phyloP scores from a whole-genome alignment of 2,329 filamentous ascomycete species.

The Aureobasidium mangrovei region DNA sequence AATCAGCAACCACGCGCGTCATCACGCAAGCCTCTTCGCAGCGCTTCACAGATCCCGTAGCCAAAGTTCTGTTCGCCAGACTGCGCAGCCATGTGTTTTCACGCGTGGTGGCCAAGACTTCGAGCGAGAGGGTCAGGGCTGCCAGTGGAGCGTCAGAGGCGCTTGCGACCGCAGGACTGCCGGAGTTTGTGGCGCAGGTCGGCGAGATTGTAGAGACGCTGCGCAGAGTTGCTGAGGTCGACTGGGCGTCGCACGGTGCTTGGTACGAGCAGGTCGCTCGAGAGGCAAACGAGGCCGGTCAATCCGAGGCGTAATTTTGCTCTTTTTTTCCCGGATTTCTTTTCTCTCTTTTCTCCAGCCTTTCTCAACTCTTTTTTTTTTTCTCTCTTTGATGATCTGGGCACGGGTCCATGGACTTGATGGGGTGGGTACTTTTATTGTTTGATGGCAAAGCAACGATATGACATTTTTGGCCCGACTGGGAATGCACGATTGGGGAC shows the following conservation, averaged over 20 bases:
- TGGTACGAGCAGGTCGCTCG: constrained; percentile 62
- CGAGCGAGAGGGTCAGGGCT: constrained; percentile 61
- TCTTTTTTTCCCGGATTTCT: too few species aligned
- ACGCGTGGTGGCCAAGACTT: constrained; percentile 56
- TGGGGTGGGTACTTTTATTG: too few species aligned
- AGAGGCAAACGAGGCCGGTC: too few species aligned
- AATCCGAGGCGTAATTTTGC: too few species aligned
- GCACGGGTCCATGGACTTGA: too few species aligned
- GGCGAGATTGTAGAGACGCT: constrained; percentile 62
- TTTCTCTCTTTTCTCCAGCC: too few species aligned
- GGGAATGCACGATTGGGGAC: too few species aligned
- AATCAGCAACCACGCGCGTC: constrained; percentile 38
- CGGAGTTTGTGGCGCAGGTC: constrained; percentile 63
- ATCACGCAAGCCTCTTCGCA: constrained; percentile 44
- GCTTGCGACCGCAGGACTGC: constrained; percentile 59
- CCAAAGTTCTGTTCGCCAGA: constrained; percentile 60
- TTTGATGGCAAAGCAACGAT: too few species aligned
- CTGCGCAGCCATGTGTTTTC: constrained; percentile 58
- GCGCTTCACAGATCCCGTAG: constrained; percentile 45
- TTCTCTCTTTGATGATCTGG: too few species aligned
- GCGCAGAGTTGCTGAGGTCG: constrained; percentile 55
- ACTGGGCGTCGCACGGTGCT: constrained; percentile 56
- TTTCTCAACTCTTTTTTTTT: too few species aligned
- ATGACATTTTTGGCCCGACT: too few species aligned
- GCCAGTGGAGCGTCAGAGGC: constrained; percentile 61